A percentile compares a stretch with the other conserved stretches of the same genome.
phyloP scores from a whole-genome alignment of 805 yeast genomes.

The Saccharomycopsis olivae region DNA sequence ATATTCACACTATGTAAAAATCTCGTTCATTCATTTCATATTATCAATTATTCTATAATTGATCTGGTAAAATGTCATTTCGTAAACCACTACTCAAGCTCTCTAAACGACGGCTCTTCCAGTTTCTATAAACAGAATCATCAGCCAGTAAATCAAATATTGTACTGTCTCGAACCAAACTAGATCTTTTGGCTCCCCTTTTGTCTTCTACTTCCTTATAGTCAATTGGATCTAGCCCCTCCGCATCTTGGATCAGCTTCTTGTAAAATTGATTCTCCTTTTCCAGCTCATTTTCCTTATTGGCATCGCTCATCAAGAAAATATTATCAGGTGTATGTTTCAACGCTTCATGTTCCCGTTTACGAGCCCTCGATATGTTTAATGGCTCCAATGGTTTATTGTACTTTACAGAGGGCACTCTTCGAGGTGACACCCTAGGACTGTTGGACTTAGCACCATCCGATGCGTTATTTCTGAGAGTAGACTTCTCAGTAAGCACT shows the following conservation, averaged over 20 bases:
- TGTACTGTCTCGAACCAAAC: not conserved
- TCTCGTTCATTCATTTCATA: no score
- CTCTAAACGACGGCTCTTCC: not conserved
- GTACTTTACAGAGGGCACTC: conserved; percentile 2
- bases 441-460: not conserved
- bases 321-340: conserved; percentile 4
- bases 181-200: not conserved
- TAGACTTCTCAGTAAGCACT: not conserved
- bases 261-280: not conserved
- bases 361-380: no score
- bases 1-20: no score
- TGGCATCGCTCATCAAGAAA: conserved; percentile 4
- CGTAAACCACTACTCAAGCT: not conserved
- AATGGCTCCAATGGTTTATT: not conserved
- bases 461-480: not conserved
- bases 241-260: no score
- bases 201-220: not conserved
- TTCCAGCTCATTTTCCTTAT: not conserved
- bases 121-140: not conserved
- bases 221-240: not conserved
- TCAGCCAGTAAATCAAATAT: not conserved
- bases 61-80: not conserved
- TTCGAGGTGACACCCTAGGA: no score
- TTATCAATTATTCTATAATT: no score
- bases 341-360: not conserved